Percentiles rank a stretch among this genome's conserved stretches.
phyloP scores from a whole-genome alignment of 495 filamentous ascomycete species.

The Lepidopterella palustris region DNA sequence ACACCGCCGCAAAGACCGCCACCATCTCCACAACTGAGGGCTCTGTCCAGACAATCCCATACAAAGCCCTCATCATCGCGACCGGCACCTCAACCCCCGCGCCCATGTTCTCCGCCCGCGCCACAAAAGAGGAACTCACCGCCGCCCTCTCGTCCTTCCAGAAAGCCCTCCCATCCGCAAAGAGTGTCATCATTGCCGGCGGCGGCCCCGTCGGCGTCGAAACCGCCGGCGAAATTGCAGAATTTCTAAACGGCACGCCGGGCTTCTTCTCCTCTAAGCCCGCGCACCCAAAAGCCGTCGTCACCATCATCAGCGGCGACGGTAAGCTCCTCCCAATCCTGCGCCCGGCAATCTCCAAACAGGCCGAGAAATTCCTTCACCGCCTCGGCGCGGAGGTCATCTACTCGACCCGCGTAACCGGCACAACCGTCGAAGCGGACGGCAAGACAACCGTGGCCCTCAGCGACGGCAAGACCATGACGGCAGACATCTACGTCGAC shows the following conservation, averaged over 20 bases:
- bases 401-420: constrained; percentile 34
- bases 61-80: constrained; percentile 27
- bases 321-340: constrained; percentile 44
- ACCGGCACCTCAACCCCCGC: constrained; percentile 19
- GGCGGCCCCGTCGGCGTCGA: constrained; percentile 63
- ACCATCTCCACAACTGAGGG: constrained; percentile 20
- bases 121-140: constrained; percentile 39
- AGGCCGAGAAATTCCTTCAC: constrained; percentile 41
- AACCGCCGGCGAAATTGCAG: constrained; percentile 46
- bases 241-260: constrained; percentile 28
- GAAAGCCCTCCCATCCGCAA: constrained; percentile 44
- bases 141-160: constrained; percentile 32
- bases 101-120: constrained; percentile 32
- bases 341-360: constrained; percentile 33
- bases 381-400: constrained; percentile 42
- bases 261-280: constrained; percentile 19
- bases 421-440: constrained; percentile 10
- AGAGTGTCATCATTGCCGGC: constrained; percentile 53
- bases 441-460: constrained; percentile 32
- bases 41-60: constrained; percentile 9
- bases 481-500: constrained; percentile 46
- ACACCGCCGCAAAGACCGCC: constrained; percentile 31
- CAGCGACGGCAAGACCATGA: constrained; percentile 35
- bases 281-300: constrained; percentile 33
- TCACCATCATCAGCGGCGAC: constrained; percentile 41